A percentile compares a stretch with the other conserved stretches of the same genome.
These are phyloP conservation scores for Monascus purpureus DNA, from an alignment of 495 filamentous ascomycete species.

Conservation along the genomic window DNA sequence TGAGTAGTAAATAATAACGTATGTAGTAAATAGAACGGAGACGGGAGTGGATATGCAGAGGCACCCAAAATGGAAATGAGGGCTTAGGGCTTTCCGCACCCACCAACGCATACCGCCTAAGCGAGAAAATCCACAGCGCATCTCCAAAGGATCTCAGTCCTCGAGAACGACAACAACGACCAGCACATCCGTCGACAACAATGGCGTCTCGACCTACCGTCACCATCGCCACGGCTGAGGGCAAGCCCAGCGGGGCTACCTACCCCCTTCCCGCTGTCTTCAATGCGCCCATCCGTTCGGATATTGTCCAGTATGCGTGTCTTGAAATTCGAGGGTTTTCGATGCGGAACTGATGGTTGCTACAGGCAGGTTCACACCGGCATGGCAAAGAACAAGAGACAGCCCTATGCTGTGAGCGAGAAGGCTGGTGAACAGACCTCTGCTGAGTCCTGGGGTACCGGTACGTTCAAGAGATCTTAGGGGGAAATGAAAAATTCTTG, in stretches of 20 bases:
- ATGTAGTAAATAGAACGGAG: not conserved
- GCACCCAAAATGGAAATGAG: constrained; percentile 13
- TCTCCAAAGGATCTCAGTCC: constrained; percentile 19
- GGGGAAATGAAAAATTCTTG: constrained; percentile 4
- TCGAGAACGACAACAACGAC: constrained; percentile 33
- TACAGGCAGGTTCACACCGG: constrained; percentile 79
- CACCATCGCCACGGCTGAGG: constrained; percentile 86
- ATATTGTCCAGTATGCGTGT: constrained; percentile 78
- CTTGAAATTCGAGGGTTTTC: not conserved
- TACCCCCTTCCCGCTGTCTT: constrained; percentile 90
- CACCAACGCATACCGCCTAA: constrained; percentile 17
- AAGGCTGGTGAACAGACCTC: constrained; percentile 99
- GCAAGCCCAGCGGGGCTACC: constrained; percentile 72
- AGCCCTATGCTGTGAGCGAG: constrained; percentile 99
- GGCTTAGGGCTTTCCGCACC: constrained; percentile 26
- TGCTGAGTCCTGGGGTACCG: constrained; percentile 99
- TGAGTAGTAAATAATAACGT: not conserved
- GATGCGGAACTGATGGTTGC: constrained; percentile 18
- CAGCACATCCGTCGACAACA: constrained; percentile 33
- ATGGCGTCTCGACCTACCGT: constrained; percentile 94
- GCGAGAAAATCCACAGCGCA: constrained; percentile 34
- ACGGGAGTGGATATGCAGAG: not conserved
- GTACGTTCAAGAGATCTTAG: constrained; percentile 36
- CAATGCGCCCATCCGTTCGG: constrained; percentile 87
- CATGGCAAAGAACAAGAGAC: constrained; percentile 99